Evolutionary conservation across 75 land plant genomes (phyloP), one percentile per base, ranked within the genome.

Genomic region (Selaginella tamariscina): DNA sequence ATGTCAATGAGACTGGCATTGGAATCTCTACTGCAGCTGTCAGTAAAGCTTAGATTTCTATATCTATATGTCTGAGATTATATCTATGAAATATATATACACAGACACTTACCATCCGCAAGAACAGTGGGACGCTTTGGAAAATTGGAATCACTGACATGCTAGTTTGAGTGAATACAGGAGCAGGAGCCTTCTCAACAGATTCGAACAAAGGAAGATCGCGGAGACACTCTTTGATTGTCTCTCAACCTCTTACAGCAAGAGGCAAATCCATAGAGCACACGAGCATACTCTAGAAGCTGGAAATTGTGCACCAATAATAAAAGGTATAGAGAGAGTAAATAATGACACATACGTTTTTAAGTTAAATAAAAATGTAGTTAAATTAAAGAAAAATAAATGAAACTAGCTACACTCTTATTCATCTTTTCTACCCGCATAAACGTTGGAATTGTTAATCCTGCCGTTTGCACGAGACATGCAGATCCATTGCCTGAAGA

Each of bases 81-180:
- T n/a, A n/a, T n/a, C n/a, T n/a, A n/a, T n/a, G n/a, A n/a, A n/a
- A n/a, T n/a, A n/a, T n/a, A n/a, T n/a, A n/a, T n/a, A n/a, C n/a
- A n/a, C n/a, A n/a, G n/a, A n/a, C n/a, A n/a, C n/a, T n/a, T n/a
- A 22, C 96, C 96, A 79, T 91, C 96, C 15, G 96, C 86, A 67
- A 91, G 88, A 56, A 91, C 68, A 0, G 82, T 86, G 5, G 96
- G 96, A 55, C 89, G 80, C 29, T 75, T n/a, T 85, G 0, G n/a
- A n/a, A n/a, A n/a, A n/a, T n/a, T n/a, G n/a, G 96, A 91, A 31
- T 15, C 49, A 15, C 5, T 15, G 11, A 88, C 83, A 24, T 77
- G n/a, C 77, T 33, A 15, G 5, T 15, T n/a, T 39, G 49, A 5
- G 5, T 39, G 49, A 15, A 39, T 39, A 15, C 15, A 5, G 49